Evolutionary conservation across 2,329 filamentous ascomycete species (phyloP).

Genomic region (Fusarium napiforme): DNA sequence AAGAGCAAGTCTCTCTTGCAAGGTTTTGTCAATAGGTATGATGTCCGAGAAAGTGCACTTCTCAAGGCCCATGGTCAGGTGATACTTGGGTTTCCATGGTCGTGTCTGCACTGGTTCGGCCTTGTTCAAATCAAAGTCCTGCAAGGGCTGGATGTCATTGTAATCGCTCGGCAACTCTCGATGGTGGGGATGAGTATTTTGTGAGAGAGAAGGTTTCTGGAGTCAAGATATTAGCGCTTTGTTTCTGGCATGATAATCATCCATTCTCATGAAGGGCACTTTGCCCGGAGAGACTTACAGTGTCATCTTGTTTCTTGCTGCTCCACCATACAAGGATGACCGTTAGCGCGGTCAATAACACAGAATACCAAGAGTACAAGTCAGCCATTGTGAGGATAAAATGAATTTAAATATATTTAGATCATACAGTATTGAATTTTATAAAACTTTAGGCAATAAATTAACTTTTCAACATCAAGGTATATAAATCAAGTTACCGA

Average conservation of each 20-base stretch:
- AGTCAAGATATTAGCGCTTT: neutral
- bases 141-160: neutral
- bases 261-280: fast-evolving
- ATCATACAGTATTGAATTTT: no score
- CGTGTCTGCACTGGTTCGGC: neutral
- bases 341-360: neutral
- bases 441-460: no score
- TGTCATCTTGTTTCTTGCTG: neutral
- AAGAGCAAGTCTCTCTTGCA: neutral
- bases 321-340: neutral
- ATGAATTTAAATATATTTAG: no score
- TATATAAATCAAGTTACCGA: no score
- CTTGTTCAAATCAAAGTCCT: neutral
- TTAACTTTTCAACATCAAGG: no score
- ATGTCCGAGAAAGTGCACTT: neutral
- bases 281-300: neutral
- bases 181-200: neutral
- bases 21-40: neutral
- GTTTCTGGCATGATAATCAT: no score
- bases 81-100: neutral
- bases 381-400: neutral
- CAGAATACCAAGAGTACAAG: neutral
- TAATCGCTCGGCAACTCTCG: neutral
- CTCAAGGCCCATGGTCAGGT: neutral
- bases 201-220: neutral